Base-by-base conservation (phyloP, 2,329 filamentous ascomycete species). In the Seiridium cupressi region DNA sequence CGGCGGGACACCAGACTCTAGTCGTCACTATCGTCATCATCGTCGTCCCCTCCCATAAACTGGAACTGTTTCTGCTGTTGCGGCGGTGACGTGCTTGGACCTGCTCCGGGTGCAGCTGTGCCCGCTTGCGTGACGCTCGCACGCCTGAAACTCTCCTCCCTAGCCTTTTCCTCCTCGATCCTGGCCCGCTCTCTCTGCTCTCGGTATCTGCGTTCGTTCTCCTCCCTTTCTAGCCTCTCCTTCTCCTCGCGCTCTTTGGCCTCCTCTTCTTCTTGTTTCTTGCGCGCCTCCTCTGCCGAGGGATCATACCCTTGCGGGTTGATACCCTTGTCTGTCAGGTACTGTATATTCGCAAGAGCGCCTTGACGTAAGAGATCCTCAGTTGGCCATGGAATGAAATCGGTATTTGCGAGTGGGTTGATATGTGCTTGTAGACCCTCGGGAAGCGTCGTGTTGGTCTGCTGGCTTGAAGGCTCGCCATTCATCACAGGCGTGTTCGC, bases 351-450 rank as follows among this genome's bases (percentile, higher is more conserved):
- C 0, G 87, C 88, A 47, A 96, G 78, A 1, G 87, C 87, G 42
- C 92, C 91, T 13, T 79, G 77, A 38, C 86, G 83, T 63, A 95
- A 91, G 61, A 86, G 83, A 38, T 89, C 85, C 63, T 91, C 87
- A 35, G 79, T 80, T 0, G 91, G 91, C 91, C 91, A 96, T 1
- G 92, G 91, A 51, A 87, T 82, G 76, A 93, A 96, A n/a, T 79
- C 70, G 44, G 82, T 78, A 8, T 83, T 81, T 7, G 81, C 80
- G 18, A 82, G 73, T 0, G 85, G 83, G 67, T 89, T 87, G 51
- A 86, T 71, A 64, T 79, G 81, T 57, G 77, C 76, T 56, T 74
- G 76, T 61, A 84, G 75, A 57, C 77, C 73, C 38, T 80, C 76
- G 1, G 84, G 84, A 1, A 87, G 77, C 4, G 71, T 76, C 1